phyloP scores from a whole-genome alignment of 192 early-diverging fungal genomes.

The Coemansia guatemalensis region DNA sequence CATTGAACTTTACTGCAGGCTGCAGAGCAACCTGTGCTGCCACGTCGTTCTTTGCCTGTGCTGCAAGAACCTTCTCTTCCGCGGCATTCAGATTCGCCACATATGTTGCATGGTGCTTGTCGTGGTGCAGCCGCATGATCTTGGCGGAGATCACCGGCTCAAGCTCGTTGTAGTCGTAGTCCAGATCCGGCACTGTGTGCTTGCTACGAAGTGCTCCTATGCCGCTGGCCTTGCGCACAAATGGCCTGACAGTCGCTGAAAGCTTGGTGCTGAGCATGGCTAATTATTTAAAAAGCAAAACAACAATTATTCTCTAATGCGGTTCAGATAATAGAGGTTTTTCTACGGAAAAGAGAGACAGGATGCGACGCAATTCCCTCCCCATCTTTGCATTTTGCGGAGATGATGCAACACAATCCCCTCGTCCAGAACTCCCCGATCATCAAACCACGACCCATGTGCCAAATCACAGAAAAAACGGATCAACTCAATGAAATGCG shows the following conservation, averaged over 20 bases:
- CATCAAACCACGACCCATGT: too few relatives aligned
- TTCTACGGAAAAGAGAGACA: not conserved
- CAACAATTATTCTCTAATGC: not conserved
- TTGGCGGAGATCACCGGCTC: constrained; percentile 92
- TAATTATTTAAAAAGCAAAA: not conserved
- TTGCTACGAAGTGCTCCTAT: constrained; percentile 52
- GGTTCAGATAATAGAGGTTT: not conserved
- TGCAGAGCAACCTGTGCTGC: constrained; percentile 75
- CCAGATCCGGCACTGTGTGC: constrained; percentile 85
- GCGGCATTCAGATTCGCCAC: constrained; percentile 84
- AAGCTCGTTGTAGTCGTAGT: constrained; percentile 82
- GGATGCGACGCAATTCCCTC: not conserved
- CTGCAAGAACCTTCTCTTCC: constrained; percentile 84
- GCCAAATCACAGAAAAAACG: not conserved
- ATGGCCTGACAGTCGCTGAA: constrained; percentile 11
- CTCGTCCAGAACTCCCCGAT: not conserved
- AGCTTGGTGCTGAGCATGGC: constrained; percentile 19
- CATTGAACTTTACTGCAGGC: constrained; percentile 86
- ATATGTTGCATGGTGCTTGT: constrained; percentile 95
- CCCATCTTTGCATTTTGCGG: not conserved
- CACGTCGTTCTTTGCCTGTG: constrained; percentile 69
- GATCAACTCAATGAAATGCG: not conserved
- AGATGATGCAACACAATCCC: not conserved
- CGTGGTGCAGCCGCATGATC: constrained; percentile 93
- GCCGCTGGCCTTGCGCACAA: not conserved